These are phyloP conservation scores for Alternaria triticina DNA, from an alignment of 2,329 filamentous ascomycete species.

Conservation along the genomic window DNA sequence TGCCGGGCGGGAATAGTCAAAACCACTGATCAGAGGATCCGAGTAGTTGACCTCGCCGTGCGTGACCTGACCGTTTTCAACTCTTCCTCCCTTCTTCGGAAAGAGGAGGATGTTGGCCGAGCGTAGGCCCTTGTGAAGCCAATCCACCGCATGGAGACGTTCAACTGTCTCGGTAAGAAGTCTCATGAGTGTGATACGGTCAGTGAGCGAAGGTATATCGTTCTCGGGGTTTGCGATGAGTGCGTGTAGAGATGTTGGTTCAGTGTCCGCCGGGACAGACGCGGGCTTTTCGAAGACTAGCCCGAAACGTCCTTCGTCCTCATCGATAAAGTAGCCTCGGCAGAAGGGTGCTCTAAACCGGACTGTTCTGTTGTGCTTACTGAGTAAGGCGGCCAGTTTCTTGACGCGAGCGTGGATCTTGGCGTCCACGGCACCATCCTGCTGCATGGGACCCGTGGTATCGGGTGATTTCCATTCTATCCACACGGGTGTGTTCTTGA, in stretches of 20 bases:
- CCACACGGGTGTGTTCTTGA: slow-evolving; percentile 38
- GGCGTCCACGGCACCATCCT: slow-evolving; percentile 24
- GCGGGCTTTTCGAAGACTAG: slow-evolving; percentile 61
- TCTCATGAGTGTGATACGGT: slow-evolving; percentile 59
- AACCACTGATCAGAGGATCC: slow-evolving; percentile 58
- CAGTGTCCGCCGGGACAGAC: slow-evolving; percentile 45
- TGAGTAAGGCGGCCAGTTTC: slow-evolving; percentile 42
- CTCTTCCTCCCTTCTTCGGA: slow-evolving; percentile 21
- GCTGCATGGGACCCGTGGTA: slow-evolving; percentile 21
- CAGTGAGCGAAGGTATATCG: slow-evolving; percentile 57
- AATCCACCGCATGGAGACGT: slow-evolving; percentile 63
- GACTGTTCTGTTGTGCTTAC: slow-evolving; percentile 36
- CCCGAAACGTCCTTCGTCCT: slow-evolving; percentile 54
- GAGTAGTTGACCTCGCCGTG: slow-evolving; percentile 44
- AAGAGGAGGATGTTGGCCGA: slow-evolving; percentile 63
- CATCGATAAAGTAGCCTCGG: slow-evolving; percentile 46
- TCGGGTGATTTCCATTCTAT: slow-evolving; percentile 49
- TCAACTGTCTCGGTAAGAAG: slow-evolving; percentile 61
- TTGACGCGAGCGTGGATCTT: slow-evolving; percentile 41
- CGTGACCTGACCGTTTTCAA: not conserved
- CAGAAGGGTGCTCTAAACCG: slow-evolving; percentile 45
- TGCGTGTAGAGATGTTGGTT: slow-evolving; percentile 57
- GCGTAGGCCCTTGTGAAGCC: slow-evolving; percentile 65
- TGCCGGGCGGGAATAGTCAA: slow-evolving; percentile 62
- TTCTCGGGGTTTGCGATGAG: slow-evolving; percentile 48